These are phyloP conservation scores for Aristolochia contorta DNA, from an alignment of 164 flowering plant genomes.

Conservation along the genomic window DNA sequence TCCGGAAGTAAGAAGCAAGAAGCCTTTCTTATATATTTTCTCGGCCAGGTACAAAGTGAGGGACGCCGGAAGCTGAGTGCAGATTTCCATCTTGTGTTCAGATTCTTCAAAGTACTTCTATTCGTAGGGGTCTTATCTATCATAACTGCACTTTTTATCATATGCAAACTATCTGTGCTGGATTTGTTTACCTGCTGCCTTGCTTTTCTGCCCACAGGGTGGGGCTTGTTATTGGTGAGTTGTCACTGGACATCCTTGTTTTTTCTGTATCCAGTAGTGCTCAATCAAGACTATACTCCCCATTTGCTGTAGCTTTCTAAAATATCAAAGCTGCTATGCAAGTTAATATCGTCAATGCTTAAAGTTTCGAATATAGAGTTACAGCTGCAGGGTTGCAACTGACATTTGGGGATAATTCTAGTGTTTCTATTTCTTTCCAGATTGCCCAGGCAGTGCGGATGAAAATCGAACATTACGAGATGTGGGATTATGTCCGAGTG, in stretches of 20 bases:
- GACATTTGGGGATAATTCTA: too few species aligned
- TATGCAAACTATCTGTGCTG: slow-evolving; percentile 57
- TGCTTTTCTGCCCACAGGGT: slow-evolving; percentile 91
- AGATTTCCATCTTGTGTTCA: slow-evolving; percentile 49
- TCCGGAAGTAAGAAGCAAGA: neutral
- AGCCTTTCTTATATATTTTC: neutral
- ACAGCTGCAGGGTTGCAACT: too few species aligned
- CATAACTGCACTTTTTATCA: slow-evolving; percentile 36
- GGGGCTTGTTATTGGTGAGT: slow-evolving; percentile 85
- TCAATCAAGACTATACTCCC: too few species aligned
- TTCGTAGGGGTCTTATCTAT: slow-evolving; percentile 53
- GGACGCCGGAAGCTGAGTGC: slow-evolving; percentile 56
- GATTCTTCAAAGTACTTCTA: slow-evolving; percentile 64
- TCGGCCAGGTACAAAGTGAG: slow-evolving; percentile 54
- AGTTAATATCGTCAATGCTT: too few species aligned
- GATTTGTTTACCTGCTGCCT: slow-evolving; percentile 70
- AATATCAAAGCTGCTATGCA: too few species aligned
- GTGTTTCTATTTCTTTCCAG: slow-evolving; percentile 24
- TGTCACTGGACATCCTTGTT: neutral
- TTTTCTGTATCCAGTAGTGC: too few species aligned
- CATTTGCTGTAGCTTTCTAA: too few species aligned
- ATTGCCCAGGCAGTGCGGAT: slow-evolving; percentile 81
- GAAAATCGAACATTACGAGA: slow-evolving; percentile 35
- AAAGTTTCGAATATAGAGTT: too few species aligned
- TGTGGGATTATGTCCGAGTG: slow-evolving; percentile 61